phyloP scores from a whole-genome alignment of 768 basidiomycete species.

The Amanita rimosa region DNA sequence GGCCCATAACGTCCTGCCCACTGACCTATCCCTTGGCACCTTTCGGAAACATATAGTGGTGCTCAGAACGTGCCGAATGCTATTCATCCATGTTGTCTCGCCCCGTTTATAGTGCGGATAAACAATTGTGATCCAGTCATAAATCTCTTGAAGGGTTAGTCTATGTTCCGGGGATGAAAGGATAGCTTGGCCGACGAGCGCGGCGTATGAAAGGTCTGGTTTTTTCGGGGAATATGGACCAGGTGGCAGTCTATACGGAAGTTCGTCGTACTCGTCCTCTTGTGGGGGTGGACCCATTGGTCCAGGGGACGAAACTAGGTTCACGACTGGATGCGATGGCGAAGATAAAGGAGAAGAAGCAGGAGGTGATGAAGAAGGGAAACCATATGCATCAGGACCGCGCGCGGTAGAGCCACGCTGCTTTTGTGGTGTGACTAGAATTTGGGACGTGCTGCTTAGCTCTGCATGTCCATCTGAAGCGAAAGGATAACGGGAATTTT shows the following conservation, averaged over 20 bases:
- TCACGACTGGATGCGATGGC: conserved; percentile 47
- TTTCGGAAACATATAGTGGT: conserved; percentile 90
- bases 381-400: conserved; percentile 32
- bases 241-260: conserved; percentile 71
- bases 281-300: conserved; percentile 57
- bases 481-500: conserved; percentile 26
- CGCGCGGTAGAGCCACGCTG: conserved; percentile 27
- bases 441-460: conserved; percentile 22
- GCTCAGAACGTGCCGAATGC: conserved; percentile 91
- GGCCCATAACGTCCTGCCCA: conserved; percentile 82
- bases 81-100: conserved; percentile 97
- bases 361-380: conserved; percentile 44
- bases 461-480: conserved; percentile 20
- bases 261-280: conserved; percentile 52
- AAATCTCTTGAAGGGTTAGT: conserved; percentile 91
- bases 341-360: conserved; percentile 53
- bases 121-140: conserved; percentile 89
- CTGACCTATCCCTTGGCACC: conserved; percentile 60
- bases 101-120: conserved; percentile 91
- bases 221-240: conserved; percentile 75
- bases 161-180: conserved; percentile 74
- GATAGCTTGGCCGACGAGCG: conserved; percentile 91
- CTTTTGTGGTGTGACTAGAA: conserved; percentile 39
- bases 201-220: conserved; percentile 87
- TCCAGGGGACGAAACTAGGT: conserved; percentile 78